These are phyloP conservation scores for Fusarium nodosum DNA, from an alignment of 2,329 filamentous ascomycete species.

Conservation along the genomic window DNA sequence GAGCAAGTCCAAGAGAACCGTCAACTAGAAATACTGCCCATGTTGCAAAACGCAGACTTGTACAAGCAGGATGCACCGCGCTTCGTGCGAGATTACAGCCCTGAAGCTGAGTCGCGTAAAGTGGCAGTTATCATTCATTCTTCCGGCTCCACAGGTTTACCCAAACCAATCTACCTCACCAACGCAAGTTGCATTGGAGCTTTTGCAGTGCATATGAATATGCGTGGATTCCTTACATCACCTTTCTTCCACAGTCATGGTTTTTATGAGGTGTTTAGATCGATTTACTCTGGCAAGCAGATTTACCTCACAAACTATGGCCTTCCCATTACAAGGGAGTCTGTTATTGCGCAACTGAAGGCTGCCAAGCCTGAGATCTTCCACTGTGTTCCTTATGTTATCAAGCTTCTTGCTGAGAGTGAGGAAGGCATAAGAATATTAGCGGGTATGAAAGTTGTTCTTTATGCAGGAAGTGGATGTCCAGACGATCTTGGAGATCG, in stretches of 20 bases:
- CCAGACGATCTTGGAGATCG: slow-evolving; percentile 70
- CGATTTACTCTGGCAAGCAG: slow-evolving; percentile 64
- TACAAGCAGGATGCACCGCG: slow-evolving; percentile 26
- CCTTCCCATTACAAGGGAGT: slow-evolving; percentile 66
- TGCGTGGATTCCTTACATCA: slow-evolving; percentile 67
- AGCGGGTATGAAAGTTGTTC: slow-evolving; percentile 63
- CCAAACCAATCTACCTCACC: slow-evolving; percentile 72
- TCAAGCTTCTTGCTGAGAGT: slow-evolving; percentile 73
- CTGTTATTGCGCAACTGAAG: slow-evolving; percentile 60
- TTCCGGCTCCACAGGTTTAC: slow-evolving; percentile 70
- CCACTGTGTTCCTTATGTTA: slow-evolving; percentile 72
- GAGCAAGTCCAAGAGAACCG: slow-evolving; percentile 34
- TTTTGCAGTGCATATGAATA: slow-evolving; percentile 55
- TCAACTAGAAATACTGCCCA: slow-evolving; percentile 26
- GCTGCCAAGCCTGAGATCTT: slow-evolving; percentile 62
- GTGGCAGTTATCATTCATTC: slow-evolving; percentile 52
- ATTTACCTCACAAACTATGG: slow-evolving; percentile 68
- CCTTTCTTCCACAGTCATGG: slow-evolving; percentile 73
- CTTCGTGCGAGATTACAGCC: slow-evolving; percentile 35
- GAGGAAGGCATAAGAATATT: slow-evolving; percentile 65
- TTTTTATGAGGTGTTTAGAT: slow-evolving; percentile 66
- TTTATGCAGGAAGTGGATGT: slow-evolving; percentile 70
- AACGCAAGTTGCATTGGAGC: slow-evolving; percentile 65
- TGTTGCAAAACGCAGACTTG: slow-evolving; percentile 23
- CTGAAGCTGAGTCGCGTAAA: slow-evolving; percentile 35